phyloP scores from a whole-genome alignment of 441 rosid species.

The Adansonia gregorii region DNA sequence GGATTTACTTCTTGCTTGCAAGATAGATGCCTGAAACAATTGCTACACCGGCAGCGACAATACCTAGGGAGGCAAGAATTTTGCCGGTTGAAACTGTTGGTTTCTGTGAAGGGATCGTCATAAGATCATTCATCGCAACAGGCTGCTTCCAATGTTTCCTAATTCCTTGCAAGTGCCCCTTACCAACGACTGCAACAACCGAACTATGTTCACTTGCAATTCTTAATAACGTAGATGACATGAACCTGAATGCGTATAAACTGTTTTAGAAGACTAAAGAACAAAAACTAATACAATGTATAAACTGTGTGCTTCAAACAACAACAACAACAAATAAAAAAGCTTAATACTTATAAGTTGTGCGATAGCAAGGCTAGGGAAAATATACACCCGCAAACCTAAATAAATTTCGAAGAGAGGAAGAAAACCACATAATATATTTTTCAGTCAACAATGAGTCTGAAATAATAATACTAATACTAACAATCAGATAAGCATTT shows the following conservation, averaged over 20 bases:
- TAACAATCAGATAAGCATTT: background rate
- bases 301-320: background rate
- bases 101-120: conserved; percentile 58
- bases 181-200: conserved; percentile 90
- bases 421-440: background rate
- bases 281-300: background rate
- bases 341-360: background rate
- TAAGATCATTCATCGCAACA: conserved; percentile 61
- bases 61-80: conserved; percentile 63
- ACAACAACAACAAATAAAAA: background rate
- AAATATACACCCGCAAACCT: background rate
- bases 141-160: conserved; percentile 80
- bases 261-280: background rate
- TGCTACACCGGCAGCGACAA: conserved; percentile 71
- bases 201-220: conserved; percentile 69
- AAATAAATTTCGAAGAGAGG: background rate
- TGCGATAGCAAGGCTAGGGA: background rate
- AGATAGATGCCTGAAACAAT: conserved; percentile 67
- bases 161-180: conserved; percentile 88
- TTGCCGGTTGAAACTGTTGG: conserved; percentile 48
- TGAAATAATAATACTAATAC: background rate
- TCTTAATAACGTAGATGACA: conserved; percentile 58
- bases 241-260: conserved; percentile 54
- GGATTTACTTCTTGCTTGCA: conserved; percentile 46
- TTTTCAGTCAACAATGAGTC: background rate